Percentiles rank a stretch among this genome's conserved stretches.
These are phyloP conservation scores for Skeletonema marinoi DNA, from an alignment of 108 stramenopile species.

Conservation along the genomic window DNA sequence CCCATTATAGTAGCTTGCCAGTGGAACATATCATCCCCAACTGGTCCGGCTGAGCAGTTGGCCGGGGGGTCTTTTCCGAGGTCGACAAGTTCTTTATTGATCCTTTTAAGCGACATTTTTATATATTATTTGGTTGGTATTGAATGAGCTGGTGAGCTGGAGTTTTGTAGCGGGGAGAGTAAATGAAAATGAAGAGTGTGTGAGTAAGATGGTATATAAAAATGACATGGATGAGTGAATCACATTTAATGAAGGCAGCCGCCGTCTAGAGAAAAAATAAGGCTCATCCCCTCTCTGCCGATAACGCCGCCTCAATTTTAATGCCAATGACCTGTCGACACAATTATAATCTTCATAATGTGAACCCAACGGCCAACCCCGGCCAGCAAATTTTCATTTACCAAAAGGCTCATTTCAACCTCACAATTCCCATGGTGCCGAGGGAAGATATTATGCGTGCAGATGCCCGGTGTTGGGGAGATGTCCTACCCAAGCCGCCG, in stretches of 20 bases:
- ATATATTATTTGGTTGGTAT: not conserved
- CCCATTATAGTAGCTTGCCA: conserved; percentile 99
- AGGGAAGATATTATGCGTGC: not conserved
- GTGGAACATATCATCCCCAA: conserved; percentile 98
- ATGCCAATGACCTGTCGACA: not conserved
- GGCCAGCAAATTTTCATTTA: not conserved
- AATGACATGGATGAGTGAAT: not conserved
- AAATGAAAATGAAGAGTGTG: not conserved
- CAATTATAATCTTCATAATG: not conserved
- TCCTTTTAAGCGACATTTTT: conserved; percentile 89
- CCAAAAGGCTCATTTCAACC: not conserved
- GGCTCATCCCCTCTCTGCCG: not conserved
- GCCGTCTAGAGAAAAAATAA: not conserved
- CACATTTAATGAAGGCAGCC: not conserved
- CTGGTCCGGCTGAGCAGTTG: conserved; percentile 99
- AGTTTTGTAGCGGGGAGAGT: not conserved
- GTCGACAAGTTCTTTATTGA: conserved; percentile 97
- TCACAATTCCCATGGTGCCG: too few relatives aligned
- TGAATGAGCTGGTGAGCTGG: not conserved
- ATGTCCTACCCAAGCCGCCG: not conserved
- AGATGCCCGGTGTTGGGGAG: too few relatives aligned
- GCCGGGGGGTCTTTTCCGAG: conserved; percentile 98
- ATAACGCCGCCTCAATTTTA: not conserved
- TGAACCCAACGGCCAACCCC: not conserved
- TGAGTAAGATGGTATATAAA: not conserved